Evolutionary conservation across 2,329 filamentous ascomycete genomes (phyloP).

Genomic region (Aspergillus brasiliensis): DNA sequence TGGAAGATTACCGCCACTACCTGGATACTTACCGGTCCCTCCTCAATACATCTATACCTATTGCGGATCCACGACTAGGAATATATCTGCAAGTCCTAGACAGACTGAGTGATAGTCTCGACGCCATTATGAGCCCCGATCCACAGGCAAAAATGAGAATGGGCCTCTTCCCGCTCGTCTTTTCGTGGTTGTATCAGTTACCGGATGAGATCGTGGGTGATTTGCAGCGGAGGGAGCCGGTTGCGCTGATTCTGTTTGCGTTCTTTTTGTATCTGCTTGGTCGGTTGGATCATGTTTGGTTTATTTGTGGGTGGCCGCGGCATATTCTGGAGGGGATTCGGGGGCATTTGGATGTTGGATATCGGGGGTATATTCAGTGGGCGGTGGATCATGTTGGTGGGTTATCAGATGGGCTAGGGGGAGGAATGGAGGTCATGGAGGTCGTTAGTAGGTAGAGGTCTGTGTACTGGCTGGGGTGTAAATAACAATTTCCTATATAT

Average conservation of each 20-base stretch:
- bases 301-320: constrained; percentile 14
- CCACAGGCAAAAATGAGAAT: not conserved
- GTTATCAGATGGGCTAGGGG: too few relatives aligned
- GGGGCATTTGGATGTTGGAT: not conserved
- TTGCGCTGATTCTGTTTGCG: constrained; percentile 10
- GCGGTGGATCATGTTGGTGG: not conserved
- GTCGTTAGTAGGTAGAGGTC: too few relatives aligned
- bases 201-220: constrained; percentile 12
- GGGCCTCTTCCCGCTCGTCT: constrained; percentile 7
- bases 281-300: constrained; percentile 14
- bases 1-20: not conserved
- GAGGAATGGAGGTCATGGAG: too few relatives aligned
- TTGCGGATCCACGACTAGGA: not conserved
- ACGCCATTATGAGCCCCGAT: not conserved
- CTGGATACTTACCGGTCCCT: not conserved
- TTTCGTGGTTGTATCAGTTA: constrained; percentile 16
- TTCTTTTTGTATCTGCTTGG: constrained; percentile 15
- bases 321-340: constrained; percentile 15
- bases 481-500: too few relatives aligned
- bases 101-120: not conserved
- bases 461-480: too few relatives aligned
- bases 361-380: constrained; percentile 6
- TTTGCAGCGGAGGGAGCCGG: constrained; percentile 3
- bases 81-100: not conserved
- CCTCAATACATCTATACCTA: not conserved